Percentiles rank a stretch among this genome's conserved stretches.
phyloP scores from a whole-genome alignment of 2,329 filamentous ascomycete species.

The Sphaceloma murrayae region DNA sequence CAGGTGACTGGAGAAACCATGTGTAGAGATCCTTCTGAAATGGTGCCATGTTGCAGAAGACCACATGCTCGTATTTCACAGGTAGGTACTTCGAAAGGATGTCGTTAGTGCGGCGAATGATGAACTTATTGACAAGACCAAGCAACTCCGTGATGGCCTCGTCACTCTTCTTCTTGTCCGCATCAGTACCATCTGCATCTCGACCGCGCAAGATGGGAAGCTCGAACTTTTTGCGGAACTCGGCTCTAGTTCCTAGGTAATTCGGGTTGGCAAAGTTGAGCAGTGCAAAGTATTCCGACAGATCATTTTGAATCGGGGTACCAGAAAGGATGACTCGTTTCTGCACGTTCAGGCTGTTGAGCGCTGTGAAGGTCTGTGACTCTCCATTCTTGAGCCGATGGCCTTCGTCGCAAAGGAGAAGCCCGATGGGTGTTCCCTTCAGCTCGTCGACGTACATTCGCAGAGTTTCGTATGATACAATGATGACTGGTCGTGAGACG shows the following conservation, averaged over 20 bases:
- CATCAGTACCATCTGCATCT: conserved; percentile 79
- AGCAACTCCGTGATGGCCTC: conserved; percentile 74
- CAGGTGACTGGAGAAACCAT: conserved; percentile 90
- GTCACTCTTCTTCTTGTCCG: conserved; percentile 72
- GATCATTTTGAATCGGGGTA: conserved; percentile 94
- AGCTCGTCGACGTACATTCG: conserved; percentile 85
- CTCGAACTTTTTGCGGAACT: conserved; percentile 92
- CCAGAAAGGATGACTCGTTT: conserved; percentile 90
- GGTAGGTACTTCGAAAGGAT: conserved; percentile 95
- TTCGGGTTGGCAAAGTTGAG: conserved; percentile 95
- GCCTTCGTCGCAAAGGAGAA: conserved; percentile 92
- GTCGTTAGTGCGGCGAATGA: conserved; percentile 95
- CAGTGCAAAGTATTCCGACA: conserved; percentile 95
- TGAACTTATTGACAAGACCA: conserved; percentile 88
- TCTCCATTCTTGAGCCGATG: conserved; percentile 96
- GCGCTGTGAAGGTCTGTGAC: conserved; percentile 83
- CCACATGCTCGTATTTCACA: conserved; percentile 97
- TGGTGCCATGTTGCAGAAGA: conserved; percentile 88
- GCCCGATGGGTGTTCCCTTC: conserved; percentile 77
- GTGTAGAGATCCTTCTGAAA: conserved; percentile 94
- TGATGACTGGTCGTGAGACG: conserved; percentile 84
- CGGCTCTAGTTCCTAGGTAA: conserved; percentile 74
- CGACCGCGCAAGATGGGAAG: conserved; percentile 84
- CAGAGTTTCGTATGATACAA: conserved; percentile 94
- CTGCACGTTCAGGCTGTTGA: conserved; percentile 83